These are phyloP conservation scores for Funneliformis geosporum DNA, from an alignment of 192 early-diverging fungal species.

Conservation along the genomic window DNA sequence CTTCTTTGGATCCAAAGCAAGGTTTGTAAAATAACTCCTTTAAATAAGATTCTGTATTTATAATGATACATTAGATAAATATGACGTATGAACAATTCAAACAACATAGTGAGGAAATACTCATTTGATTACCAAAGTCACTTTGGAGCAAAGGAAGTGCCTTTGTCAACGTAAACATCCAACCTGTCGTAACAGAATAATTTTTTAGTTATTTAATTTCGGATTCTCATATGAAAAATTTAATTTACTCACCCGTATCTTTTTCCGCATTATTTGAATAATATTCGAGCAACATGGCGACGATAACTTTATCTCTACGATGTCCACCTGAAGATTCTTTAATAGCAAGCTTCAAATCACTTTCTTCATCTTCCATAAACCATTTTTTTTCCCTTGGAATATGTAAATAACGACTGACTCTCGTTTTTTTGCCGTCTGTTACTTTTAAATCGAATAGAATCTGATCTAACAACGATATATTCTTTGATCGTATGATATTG, in stretches of 20 bases:
- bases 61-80: no score
- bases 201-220: no score
- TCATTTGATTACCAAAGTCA: not conserved
- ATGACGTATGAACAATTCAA: no score
- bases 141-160: not conserved
- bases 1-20: not conserved
- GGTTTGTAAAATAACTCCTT: conserved; percentile 4
- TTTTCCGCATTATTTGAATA: not conserved
- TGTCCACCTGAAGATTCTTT: not conserved
- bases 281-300: not conserved
- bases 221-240: no score
- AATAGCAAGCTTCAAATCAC: not conserved
- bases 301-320: not conserved
- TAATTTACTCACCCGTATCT: not conserved
- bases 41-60: not conserved
- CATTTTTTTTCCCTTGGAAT: not conserved
- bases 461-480: not conserved
- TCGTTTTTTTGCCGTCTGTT: not conserved
- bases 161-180: not conserved
- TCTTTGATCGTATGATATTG: not conserved
- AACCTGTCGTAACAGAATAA: not conserved
- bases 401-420: not conserved
- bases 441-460: not conserved
- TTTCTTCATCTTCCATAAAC: not conserved
- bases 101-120: no score